phyloP scores from a whole-genome alignment of 139 green algal species.

The Picochlorum sp. region DNA sequence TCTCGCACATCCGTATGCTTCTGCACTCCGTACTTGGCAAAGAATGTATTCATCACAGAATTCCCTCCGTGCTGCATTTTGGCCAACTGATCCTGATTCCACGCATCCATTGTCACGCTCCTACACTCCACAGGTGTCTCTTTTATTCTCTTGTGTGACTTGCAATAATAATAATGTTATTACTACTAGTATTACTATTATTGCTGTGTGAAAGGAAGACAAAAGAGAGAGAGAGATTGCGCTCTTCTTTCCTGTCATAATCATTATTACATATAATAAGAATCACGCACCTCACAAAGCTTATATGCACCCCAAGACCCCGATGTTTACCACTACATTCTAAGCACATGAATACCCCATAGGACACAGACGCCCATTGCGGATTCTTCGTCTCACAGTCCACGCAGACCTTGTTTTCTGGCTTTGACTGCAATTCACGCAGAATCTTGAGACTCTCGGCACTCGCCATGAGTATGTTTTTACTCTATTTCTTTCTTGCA shows the following conservation, averaged over 20 bases:
- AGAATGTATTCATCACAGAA: conserved; percentile 74
- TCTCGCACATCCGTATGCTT: conserved; percentile 80
- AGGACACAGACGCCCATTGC: conserved; percentile 89
- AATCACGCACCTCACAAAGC: conserved; percentile 79
- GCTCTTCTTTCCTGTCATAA: too few species aligned
- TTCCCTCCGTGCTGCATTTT: conserved; percentile 94
- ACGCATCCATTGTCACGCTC: conserved; percentile 95
- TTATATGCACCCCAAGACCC: conserved; percentile 94
- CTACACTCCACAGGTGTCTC: conserved; percentile 29
- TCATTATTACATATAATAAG: too few species aligned
- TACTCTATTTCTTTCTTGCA: too few species aligned
- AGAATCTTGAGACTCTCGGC: conserved; percentile 65
- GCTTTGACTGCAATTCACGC: conserved; percentile 65
- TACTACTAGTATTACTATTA: too few species aligned
- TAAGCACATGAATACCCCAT: conserved; percentile 97
- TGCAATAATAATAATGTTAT: too few species aligned
- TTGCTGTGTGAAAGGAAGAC: too few species aligned
- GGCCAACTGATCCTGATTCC: conserved; percentile 81
- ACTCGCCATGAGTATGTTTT: conserved; percentile 57
- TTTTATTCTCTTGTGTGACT: too few species aligned
- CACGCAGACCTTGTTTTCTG: conserved; percentile 88
- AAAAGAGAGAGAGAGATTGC: too few species aligned
- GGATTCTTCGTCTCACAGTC: conserved; percentile 93
- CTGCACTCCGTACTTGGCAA: conserved; percentile 82
- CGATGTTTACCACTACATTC: conserved; percentile 93